Conservation (phyloP, 495 filamentous ascomycete species). For the Hypomontagnella monticulosa region DNA sequence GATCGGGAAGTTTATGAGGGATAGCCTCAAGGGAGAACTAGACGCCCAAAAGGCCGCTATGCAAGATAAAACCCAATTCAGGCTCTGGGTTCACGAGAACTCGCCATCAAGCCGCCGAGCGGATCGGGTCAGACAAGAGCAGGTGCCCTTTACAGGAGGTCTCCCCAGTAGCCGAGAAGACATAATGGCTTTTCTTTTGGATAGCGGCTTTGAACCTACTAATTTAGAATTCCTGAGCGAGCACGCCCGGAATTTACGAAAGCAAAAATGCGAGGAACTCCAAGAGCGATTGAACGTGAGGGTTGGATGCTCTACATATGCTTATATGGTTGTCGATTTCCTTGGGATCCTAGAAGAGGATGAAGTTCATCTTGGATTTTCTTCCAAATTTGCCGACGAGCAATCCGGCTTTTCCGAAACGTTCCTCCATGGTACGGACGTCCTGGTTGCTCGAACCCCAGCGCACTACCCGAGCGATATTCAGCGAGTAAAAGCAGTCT, state of each 20-base stretch:
- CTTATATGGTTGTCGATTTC: conserved; percentile 86
- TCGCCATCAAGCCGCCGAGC: conserved; percentile 47
- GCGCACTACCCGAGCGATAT: conserved; percentile 85
- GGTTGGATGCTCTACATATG: conserved; percentile 77
- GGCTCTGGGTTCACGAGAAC: conserved; percentile 65
- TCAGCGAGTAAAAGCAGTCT: conserved; percentile 68
- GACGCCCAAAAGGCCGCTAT: conserved; percentile 67
- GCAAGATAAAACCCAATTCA: conserved; percentile 57
- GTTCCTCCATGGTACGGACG: conserved; percentile 71
- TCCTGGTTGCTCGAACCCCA: conserved; percentile 87
- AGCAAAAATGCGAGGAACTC: conserved; percentile 63
- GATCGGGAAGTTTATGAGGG: conserved; percentile 67
- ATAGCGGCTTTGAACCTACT: conserved; percentile 72
- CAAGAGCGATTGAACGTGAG: conserved; percentile 74
- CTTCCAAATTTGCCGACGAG: conserved; percentile 68
- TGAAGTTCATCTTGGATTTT: conserved; percentile 85
- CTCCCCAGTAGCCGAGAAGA: conserved; percentile 64
- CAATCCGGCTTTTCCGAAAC: conserved; percentile 64
- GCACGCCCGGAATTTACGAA: conserved; percentile 63
- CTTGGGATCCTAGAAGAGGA: conserved; percentile 72
- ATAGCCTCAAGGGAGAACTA: conserved; percentile 68
- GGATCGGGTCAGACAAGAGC: conserved; percentile 45
- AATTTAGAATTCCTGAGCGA: conserved; percentile 68
- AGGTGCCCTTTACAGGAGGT: conserved; percentile 58
- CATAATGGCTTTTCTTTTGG: conserved; percentile 63